These are phyloP conservation scores for Lophiotrema nucula DNA, from an alignment of 495 filamentous ascomycete species.

Conservation along the genomic window DNA sequence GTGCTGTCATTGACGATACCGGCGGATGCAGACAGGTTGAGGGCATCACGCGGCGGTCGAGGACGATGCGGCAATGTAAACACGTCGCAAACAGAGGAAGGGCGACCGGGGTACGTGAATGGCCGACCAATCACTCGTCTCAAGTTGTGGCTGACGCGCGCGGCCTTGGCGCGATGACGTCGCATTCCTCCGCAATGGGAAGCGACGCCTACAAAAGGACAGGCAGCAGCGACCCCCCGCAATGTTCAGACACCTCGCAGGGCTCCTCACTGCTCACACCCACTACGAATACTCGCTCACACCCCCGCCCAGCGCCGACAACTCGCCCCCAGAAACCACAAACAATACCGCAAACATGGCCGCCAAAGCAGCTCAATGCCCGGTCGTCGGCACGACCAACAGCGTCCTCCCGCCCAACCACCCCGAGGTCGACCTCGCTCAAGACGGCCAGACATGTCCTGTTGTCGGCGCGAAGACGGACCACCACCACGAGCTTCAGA, in stretches of 20 bases:
- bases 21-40: no score
- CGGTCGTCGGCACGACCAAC: constrained; percentile 30
- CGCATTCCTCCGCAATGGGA: not conserved
- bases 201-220: not conserved
- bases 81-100: not conserved
- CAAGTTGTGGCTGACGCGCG: not conserved
- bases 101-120: not conserved
- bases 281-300: not conserved
- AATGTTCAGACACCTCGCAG: not conserved
- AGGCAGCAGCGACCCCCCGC: not conserved
- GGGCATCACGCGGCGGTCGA: no score
- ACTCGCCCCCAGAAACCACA: not conserved
- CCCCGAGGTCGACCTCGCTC: constrained; percentile 19
- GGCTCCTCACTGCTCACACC: not conserved
- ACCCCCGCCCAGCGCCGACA: no score
- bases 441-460: constrained; percentile 26
- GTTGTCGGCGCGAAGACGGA: constrained; percentile 27
- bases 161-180: not conserved
- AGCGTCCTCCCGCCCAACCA: constrained; percentile 27
- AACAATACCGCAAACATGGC: constrained; percentile 8
- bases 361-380: constrained; percentile 9
- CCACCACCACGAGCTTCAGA: constrained; percentile 30
- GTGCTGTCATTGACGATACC: no score
- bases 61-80: no score
- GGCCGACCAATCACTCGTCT: not conserved